Evolutionary conservation across 129 eudicot genomes (phyloP).

Genomic region (Helichrysum umbraculigerum): DNA sequence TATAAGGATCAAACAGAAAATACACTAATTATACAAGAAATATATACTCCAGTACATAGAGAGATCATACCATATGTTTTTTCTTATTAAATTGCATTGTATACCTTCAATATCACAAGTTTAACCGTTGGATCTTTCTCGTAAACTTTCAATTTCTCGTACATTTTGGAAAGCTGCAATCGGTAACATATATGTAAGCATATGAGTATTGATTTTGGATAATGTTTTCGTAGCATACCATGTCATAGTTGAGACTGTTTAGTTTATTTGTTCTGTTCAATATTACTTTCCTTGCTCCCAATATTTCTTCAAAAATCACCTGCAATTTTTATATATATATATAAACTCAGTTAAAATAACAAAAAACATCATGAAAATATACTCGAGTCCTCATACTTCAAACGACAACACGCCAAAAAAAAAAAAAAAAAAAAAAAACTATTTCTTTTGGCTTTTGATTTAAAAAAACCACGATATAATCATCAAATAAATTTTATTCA

Average conservation of each 20-base stretch:
- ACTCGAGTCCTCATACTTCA: not conserved
- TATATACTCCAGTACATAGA: no score
- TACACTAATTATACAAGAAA: no score
- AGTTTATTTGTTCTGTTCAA: conserved; percentile 46
- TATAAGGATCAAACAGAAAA: not conserved
- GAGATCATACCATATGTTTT: no score
- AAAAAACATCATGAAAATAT: not conserved
- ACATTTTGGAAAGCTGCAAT: conserved; percentile 38
- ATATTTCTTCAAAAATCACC: conserved; percentile 44
- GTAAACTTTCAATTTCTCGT: conserved; percentile 25
- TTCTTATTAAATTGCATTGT: not conserved
- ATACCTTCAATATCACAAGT: conserved; percentile 47
- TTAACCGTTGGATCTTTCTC: conserved; percentile 49
- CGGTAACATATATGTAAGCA: not conserved
- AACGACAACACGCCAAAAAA: no score
- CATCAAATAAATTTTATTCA: no score
- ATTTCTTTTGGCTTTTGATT: no score
- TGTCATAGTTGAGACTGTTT: conserved; percentile 45
- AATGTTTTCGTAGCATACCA: conserved; percentile 26
- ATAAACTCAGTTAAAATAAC: not conserved
- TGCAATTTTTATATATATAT: not conserved
- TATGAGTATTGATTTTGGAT: not conserved
- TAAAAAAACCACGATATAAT: no score
- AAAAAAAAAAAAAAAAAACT: no score
- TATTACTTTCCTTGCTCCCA: conserved; percentile 40